Percentiles rank a stretch among this genome's conserved stretches.
Conservation (phyloP, 2,329 filamentous ascomycete genomes). For the Chaetomium globosum region DNA sequence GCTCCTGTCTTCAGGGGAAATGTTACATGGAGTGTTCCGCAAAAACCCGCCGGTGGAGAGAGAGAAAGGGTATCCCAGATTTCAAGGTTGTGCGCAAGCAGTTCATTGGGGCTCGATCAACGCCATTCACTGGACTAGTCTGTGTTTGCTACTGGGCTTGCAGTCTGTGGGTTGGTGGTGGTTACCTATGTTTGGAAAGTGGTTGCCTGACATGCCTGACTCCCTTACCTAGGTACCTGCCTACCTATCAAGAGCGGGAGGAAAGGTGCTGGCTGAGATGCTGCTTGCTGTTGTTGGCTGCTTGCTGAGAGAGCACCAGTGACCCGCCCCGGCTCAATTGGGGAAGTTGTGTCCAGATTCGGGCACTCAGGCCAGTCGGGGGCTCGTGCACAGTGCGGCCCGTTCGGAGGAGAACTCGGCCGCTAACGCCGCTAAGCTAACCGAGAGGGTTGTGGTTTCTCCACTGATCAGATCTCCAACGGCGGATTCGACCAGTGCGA, state of each 20-base stretch:
- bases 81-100: too few species aligned
- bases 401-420: conserved; percentile 11
- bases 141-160: background rate
- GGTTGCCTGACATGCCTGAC: conserved; percentile 5
- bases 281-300: too few species aligned
- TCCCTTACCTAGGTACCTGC: too few species aligned
- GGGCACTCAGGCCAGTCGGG: background rate
- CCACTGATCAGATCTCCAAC: conserved; percentile 12
- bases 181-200: conserved; percentile 1
- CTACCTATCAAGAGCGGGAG: background rate
- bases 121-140: background rate
- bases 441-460: background rate
- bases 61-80: too few species aligned
- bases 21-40: too few species aligned
- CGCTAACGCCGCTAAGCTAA: background rate
- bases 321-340: conserved; percentile 1
- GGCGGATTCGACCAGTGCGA: conserved; percentile 18
- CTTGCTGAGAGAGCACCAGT: background rate
- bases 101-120: too few species aligned
- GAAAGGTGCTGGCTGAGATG: too few species aligned
- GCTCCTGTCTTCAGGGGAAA: background rate
- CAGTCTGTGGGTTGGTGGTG: background rate
- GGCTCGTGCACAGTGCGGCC: conserved; percentile 20
- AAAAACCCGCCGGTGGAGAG: conserved; percentile 1
- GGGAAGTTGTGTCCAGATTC: background rate